Conservation (phyloP, 2,329 filamentous ascomycete species). For the Aspergillus caelatus region DNA sequence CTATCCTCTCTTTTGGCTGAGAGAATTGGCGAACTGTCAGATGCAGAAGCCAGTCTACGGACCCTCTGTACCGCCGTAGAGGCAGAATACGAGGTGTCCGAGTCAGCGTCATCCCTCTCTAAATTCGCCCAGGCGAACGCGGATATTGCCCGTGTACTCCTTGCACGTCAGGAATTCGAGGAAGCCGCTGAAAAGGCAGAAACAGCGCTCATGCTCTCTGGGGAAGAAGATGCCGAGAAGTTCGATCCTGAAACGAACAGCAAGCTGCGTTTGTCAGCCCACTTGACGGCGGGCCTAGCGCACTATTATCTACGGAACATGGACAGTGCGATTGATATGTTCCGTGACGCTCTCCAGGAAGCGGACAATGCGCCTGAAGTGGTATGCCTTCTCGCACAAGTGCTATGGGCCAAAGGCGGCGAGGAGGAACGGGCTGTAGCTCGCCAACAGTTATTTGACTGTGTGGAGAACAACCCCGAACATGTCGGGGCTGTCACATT, state of each 20-base stretch:
- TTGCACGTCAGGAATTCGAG: slow-evolving; percentile 68
- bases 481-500: slow-evolving; percentile 81
- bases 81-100: slow-evolving; percentile 79
- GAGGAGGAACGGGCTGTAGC: slow-evolving; percentile 74
- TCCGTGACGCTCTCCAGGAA: slow-evolving; percentile 77
- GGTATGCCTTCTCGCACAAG: slow-evolving; percentile 83
- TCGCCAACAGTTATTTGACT: slow-evolving; percentile 76
- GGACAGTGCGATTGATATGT: slow-evolving; percentile 73
- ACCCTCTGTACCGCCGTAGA: slow-evolving; percentile 72
- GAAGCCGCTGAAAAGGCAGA: slow-evolving; percentile 79
- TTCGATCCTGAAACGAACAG: slow-evolving; percentile 63
- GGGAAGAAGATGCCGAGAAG: slow-evolving; percentile 69
- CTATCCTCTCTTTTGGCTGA: slow-evolving; percentile 81
- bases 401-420: slow-evolving; percentile 87
- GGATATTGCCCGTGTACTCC: slow-evolving; percentile 81
- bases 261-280: slow-evolving; percentile 77
- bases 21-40: slow-evolving; percentile 68
- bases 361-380: slow-evolving; percentile 77
- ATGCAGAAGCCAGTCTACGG: slow-evolving; percentile 66
- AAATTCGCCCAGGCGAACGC: slow-evolving; percentile 81
- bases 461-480: slow-evolving; percentile 71
- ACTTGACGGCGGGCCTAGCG: slow-evolving; percentile 82
- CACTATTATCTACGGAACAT: slow-evolving; percentile 71
- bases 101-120: slow-evolving; percentile 72
- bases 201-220: slow-evolving; percentile 76